These are phyloP conservation scores for Aureobasidium sp. DNA, from an alignment of 2,329 filamentous ascomycete genomes.

Conservation along the genomic window DNA sequence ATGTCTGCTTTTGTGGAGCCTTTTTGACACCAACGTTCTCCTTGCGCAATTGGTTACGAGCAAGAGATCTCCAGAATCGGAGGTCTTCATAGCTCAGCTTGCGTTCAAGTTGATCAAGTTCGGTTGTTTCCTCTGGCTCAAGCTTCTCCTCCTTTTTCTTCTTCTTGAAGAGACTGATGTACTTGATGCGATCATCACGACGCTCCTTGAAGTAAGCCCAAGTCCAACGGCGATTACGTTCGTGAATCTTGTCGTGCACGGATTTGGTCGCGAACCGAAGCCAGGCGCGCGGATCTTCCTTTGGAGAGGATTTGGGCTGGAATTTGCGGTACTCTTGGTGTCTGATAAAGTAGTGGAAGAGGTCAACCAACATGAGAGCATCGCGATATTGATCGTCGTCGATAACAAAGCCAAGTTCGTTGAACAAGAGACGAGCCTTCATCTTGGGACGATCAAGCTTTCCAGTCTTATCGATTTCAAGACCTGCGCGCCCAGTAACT, in stretches of 20 bases:
- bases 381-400: constrained; percentile 98
- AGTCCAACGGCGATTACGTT: constrained; percentile 84
- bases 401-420: constrained; percentile 95
- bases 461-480: constrained; percentile 91
- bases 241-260: constrained; percentile 87
- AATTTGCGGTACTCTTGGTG: constrained; percentile 95
- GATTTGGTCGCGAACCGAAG: constrained; percentile 83
- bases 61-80: constrained; percentile 91
- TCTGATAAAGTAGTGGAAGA: constrained; percentile 96
- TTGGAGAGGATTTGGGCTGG: constrained; percentile 75
- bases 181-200: constrained; percentile 76
- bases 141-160: constrained; percentile 63
- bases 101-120: constrained; percentile 68
- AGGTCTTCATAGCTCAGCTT: constrained; percentile 92
- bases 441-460: constrained; percentile 70
- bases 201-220: constrained; percentile 94
- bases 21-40: constrained; percentile 88
- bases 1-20: constrained; percentile 63
- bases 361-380: constrained; percentile 91
- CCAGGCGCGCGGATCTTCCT: constrained; percentile 89
- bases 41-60: constrained; percentile 87
- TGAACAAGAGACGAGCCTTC: constrained; percentile 85
- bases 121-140: constrained; percentile 58
- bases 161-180: constrained; percentile 95
- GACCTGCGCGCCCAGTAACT: constrained; percentile 86